phyloP scores from a whole-genome alignment of 495 filamentous ascomycete species.

The Baudoinia panamericana region DNA sequence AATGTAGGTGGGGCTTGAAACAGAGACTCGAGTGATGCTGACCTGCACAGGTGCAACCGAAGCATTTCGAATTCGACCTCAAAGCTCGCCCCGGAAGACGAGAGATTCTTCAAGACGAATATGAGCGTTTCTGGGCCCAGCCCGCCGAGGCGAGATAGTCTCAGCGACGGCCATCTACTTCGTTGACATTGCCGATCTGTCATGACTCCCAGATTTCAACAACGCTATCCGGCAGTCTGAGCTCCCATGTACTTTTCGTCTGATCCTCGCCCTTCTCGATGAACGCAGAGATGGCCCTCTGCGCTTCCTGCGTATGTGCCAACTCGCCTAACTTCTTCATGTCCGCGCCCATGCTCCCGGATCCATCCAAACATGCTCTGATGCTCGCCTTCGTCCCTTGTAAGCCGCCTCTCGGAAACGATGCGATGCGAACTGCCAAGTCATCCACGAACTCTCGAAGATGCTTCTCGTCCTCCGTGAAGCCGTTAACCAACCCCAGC shows the following conservation, averaged over 20 bases:
- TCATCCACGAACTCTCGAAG: no score
- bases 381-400: background rate
- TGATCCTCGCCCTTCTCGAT: background rate
- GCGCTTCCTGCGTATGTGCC: background rate
- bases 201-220: background rate
- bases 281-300: background rate
- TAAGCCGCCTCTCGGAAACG: background rate
- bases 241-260: background rate
- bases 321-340: background rate
- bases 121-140: no score
- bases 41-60: slow-evolving; percentile 29
- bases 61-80: slow-evolving; percentile 36
- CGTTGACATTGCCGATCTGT: no score
- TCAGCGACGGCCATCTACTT: no score
- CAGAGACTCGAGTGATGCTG: no score
- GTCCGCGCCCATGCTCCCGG: background rate
- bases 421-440: no score
- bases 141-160: no score
- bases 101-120: background rate
- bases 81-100: background rate
- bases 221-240: background rate
- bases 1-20: no score
- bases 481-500: no score
- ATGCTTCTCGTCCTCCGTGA: no score
- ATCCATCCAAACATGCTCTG: background rate